Evolutionary conservation across 106 monocot species (phyloP), one percentile per base, ranked within the genome.

Genomic region (Apostasia ramifera): DNA sequence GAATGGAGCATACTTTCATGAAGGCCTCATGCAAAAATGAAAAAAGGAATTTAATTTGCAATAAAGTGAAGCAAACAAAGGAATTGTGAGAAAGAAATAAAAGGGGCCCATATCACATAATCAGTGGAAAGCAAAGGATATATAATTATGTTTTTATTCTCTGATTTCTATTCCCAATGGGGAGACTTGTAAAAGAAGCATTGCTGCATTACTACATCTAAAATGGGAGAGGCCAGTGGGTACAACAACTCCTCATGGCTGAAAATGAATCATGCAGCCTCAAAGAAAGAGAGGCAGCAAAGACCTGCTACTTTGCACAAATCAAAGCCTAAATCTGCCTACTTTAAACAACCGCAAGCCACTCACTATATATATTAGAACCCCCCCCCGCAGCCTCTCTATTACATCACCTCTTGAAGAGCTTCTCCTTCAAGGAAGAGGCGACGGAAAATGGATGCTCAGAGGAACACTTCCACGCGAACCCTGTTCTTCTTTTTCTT

Each of bases 321-420:
- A 79, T 63, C 80, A 75, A 75, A 75, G 55, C 80, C 80, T 71
- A 80, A 65, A 56, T 70, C 45, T 47, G 68, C 69, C 68, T 68
- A 47, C 55, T 13, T 60, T 40, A 55, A 73, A 68, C 69, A 74
- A 73, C 69, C 62, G 61, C 43, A 55, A 63, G 38, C 12, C 63
- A 1, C 48, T 54, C 55, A 7, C 55, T 44, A 49, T 44, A 55
- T 65, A 65, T 55, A 54, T 55, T n/a, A 63, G 3, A 12, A 57
- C 37, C 9, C 73, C 40, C 53, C 2, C 43, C 50, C 69, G 45
- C 65, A 2, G 26, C n/a, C 26, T 59, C 57, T 59, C 59, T 15
- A 15, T 45, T 59, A 37, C 57, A 71, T 44, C 41, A 59, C 47
- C 49, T 8, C 3, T 10, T 39, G 5, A 44, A 40, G 52, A 10